These are phyloP conservation scores for Dactylellina sp. DNA, from an alignment of 2,329 filamentous ascomycete species.

Conservation along the genomic window DNA sequence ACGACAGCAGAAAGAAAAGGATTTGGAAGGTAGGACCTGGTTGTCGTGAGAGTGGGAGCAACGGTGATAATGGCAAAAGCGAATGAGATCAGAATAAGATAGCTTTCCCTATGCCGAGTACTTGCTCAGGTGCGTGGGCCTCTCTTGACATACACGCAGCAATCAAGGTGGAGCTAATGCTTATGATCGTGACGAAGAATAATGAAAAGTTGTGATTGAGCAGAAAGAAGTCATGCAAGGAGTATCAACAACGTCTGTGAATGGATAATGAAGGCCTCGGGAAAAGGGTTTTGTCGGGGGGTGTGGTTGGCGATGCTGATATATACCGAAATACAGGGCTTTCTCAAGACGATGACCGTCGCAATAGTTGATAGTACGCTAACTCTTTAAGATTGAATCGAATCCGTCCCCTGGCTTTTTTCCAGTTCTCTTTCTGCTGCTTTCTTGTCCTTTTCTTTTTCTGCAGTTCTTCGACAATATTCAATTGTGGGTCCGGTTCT, in stretches of 20 bases:
- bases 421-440: constrained; percentile 23
- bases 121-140: too few species aligned
- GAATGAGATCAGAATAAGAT: background rate
- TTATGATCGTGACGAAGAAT: background rate
- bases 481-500: constrained; percentile 47
- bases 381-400: constrained; percentile 49
- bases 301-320: constrained; percentile 54
- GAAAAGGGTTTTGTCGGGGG: constrained; percentile 43
- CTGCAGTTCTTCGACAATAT: constrained; percentile 31
- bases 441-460: constrained; percentile 23
- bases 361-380: constrained; percentile 31
- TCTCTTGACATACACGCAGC: too few species aligned
- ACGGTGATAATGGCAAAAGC: constrained; percentile 1
- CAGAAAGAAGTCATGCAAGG: too few species aligned
- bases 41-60: background rate
- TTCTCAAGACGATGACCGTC: constrained; percentile 37
- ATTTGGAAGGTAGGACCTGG: background rate
- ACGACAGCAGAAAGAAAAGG: too few species aligned
- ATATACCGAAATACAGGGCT: constrained; percentile 49
- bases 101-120: background rate
- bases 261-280: background rate
- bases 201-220: too few species aligned
- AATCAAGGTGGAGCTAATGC: background rate
- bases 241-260: constrained; percentile 1
- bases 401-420: constrained; percentile 34